Evolutionary conservation across 1,139 yeast genomes (phyloP).

Genomic region (Meyerozyma athensensis): DNA sequence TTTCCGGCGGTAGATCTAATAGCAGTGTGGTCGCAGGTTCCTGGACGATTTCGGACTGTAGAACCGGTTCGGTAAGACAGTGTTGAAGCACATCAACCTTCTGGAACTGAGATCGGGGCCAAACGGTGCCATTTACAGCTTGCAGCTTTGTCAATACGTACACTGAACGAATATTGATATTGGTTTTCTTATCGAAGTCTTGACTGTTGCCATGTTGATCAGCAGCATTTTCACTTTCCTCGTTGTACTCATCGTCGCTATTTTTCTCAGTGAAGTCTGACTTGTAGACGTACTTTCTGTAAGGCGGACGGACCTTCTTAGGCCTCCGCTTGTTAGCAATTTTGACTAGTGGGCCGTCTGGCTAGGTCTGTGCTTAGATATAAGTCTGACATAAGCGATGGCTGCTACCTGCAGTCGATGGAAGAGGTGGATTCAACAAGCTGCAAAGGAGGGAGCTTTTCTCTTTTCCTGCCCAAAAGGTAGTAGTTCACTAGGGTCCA

Average conservation of each 20-base stretch:
- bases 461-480: not conserved
- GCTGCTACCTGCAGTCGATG: not conserved
- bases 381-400: not conserved
- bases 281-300: constrained; percentile 71
- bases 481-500: not conserved
- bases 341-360: constrained; percentile 20
- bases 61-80: constrained; percentile 22
- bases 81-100: constrained; percentile 41
- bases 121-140: constrained; percentile 22
- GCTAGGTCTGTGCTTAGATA: not conserved
- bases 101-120: constrained; percentile 44
- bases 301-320: constrained; percentile 72
- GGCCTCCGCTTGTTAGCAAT: constrained; percentile 89
- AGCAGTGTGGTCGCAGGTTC: constrained; percentile 11
- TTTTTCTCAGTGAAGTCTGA: constrained; percentile 32
- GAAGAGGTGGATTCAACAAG: not conserved
- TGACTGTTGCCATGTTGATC: constrained; percentile 21
- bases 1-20: constrained; percentile 53
- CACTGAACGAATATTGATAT: constrained; percentile 28
- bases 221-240: constrained; percentile 17
- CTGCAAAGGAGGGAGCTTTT: not conserved
- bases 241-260: constrained; percentile 31
- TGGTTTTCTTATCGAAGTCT: constrained; percentile 25
- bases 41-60: constrained; percentile 12
- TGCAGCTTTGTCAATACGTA: constrained; percentile 31